Evolutionary conservation across 148 eudicot genomes (phyloP), one percentile per base, ranked within the genome.

Genomic region (Heliosperma pusillum): DNA sequence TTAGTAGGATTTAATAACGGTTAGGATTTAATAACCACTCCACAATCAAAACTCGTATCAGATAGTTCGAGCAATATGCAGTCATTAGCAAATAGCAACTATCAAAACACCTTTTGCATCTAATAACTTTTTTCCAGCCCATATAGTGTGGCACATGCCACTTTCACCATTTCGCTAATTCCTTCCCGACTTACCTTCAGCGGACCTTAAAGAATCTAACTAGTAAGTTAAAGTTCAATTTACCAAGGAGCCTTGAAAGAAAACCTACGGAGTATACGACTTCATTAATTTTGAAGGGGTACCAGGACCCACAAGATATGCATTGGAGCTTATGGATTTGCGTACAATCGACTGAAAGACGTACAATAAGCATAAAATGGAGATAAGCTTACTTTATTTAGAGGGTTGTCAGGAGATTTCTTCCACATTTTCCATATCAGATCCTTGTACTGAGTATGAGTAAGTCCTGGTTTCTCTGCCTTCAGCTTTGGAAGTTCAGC

Each of bases 381-480:
- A 20, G 66, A 52, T 24, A n/a, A 30, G 56, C 80, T 80, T 85
- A 90, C 97, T 93, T 82, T 89, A 78, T 94, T 94, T 74, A 91
- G 91, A 80, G 98, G 98, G 68, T 94, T 94, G 79, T 94, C 98
- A 0, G 97, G 98, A 78, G 98, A 94, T 80, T 94, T 94, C 87
- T 94, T 94, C 98, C 98, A 94, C 65, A 87, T 59, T 83, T 94
- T 94, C 98, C 98, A 94, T 73, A 94, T 84, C 93, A 92, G 75
- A 75, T 94, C 98, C 82, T 89, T 94, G 80, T 94, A 94, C 59
- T 94, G 98, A 65, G 92, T 94, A 83, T 91, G 98, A 67, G 97
- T 94, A 53, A 94, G 93, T 29, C 98, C 98, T 26, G 98, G 97
- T 72, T 94, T 94, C 85, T 94, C 98, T 77, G 85, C 90, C 84